Evolutionary conservation across 2,329 filamentous ascomycete genomes (phyloP), one percentile per base, ranked within the genome.

Genomic region (Aspergillus terreus): DNA sequence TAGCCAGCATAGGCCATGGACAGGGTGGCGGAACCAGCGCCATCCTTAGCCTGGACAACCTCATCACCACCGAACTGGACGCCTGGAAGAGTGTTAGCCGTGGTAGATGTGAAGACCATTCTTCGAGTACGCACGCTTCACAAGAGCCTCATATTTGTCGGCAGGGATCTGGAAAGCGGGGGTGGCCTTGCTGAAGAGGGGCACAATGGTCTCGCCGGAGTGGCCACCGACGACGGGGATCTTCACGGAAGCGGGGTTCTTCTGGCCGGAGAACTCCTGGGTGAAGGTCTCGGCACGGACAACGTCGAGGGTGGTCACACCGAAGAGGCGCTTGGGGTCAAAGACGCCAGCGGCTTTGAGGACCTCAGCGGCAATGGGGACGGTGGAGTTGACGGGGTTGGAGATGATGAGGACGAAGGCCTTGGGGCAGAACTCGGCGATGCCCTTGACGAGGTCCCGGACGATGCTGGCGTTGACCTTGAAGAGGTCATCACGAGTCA

Each of bases 381-480:
- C 94, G 52, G 94, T 99, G 48, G 91, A 96, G 86, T 99, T 99
- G 76, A 99, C 94, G 53, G 94, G 94, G 84, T 99, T 99, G 68
- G 92, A 97, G 76, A 99, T 99, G 79, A 99, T 86, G 60, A 97
- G 85, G 72, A 96, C 85, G 78, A 87, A 96, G 50, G 94, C 94
- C 74, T 96, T 95, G 71, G 94, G 94, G 71, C 86, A 86, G 69
- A 87, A 84, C 71, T 96, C 86, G 64, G 92, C 91, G 65, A 90
- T 84, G 48, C 88, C 86, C 80, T 95, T 88, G 65, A 95, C 87
- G 62, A 99, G 82, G 64, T 90, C 91, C 78, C 94, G 90, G 70
- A 99, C 94, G 70, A 99, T 99, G 66, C 92, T 90, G 55, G 94
- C 94, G 75, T 99, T 99, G 82, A 96, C 96, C 80, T 96, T 96